These are phyloP conservation scores for Penicillium brevicompactum DNA, from an alignment of 2,329 filamentous ascomycete genomes.

Conservation along the genomic window DNA sequence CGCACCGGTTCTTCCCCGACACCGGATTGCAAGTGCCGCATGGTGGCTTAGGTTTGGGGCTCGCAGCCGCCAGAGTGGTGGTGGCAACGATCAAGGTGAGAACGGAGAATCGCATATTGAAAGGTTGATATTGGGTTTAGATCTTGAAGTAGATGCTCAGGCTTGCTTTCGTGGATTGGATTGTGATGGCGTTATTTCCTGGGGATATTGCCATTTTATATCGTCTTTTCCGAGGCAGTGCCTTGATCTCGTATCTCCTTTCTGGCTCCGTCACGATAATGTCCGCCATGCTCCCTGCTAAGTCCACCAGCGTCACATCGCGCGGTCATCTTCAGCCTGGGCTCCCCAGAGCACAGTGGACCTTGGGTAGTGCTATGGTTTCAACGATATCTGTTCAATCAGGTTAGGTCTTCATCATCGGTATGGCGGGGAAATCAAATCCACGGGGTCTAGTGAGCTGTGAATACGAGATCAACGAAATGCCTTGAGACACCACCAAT, in stretches of 20 bases:
- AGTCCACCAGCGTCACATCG: not conserved
- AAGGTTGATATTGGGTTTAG: constrained; percentile 16
- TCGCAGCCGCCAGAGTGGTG: constrained; percentile 24
- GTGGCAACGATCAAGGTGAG: constrained; percentile 29
- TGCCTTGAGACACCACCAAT: constrained; percentile 19
- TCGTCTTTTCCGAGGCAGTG: not conserved
- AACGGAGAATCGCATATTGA: constrained; percentile 33
- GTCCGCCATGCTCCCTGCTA: not conserved
- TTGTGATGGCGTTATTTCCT: constrained; percentile 2
- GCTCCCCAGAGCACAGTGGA: not conserved
- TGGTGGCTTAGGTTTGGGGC: constrained; percentile 18
- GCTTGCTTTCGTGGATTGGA: not conserved
- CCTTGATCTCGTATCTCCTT: not conserved
- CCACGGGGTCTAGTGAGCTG: constrained; percentile 8
- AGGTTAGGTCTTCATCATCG: not conserved
- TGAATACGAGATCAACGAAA: constrained; percentile 32
- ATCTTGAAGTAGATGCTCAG: not conserved
- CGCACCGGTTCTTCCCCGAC: constrained; percentile 43
- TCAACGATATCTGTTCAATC: not conserved
- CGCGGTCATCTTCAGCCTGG: not conserved
- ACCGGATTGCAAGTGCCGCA: constrained; percentile 45
- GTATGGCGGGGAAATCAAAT: constrained; percentile 4
- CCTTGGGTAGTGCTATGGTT: not conserved
- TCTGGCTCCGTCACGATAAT: not conserved
- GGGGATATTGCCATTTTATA: constrained; percentile 6